Base-by-base conservation (phyloP, 108 stramenopile genomes). In the Stephanodiscus minutulus region DNA sequence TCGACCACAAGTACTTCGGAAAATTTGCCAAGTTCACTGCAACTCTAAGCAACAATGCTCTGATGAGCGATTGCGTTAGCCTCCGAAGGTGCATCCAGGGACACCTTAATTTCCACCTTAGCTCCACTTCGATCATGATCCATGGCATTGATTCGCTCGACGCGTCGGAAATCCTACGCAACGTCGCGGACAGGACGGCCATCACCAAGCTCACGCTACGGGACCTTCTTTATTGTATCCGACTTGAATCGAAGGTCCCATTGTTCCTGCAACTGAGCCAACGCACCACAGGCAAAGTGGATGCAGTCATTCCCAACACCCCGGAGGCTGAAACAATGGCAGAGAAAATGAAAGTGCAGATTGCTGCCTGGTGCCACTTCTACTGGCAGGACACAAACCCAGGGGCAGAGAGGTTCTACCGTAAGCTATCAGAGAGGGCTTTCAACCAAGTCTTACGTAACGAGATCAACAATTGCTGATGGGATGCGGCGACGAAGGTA, bases 241-340 rank as follows among this genome's bases (percentile, higher is more conserved):
- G n/a, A n/a, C n/a, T n/a, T n/a, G n/a, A n/a, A n/a, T n/a, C n/a
- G n/a, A n/a, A n/a, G n/a, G n/a, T n/a, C n/a, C 55, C 55, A 10
- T 56, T 56, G 13, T 56, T 56, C 55, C 55, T 56, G 10, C 55
- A 56, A n/a, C 55, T 56, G 7, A 56, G 55, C 13, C 55, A 56
- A n/a, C 55, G 55, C 13, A 11, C 22, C 7, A 56, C 7, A 15
- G 55, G 55, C 10, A n/a, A 56, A 11, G 55, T 56, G 8, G 55
- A 56, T 10, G 55, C 55, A 21, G 25, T 10, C 9, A 56, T 56
- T 13, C 55, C 13, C 7, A 56, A 56, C 55, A 56, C 55, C 9
- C 55, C 55, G 9, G 13, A 56, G 55, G 13, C 55, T 7, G 55
- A 56, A 25, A 10, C 25, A 9, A 56, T 11, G 55, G 55, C 55